These are phyloP conservation scores for Pseudoperonospora humuli DNA, from an alignment of 352 stramenopile genomes.

Conservation along the genomic window DNA sequence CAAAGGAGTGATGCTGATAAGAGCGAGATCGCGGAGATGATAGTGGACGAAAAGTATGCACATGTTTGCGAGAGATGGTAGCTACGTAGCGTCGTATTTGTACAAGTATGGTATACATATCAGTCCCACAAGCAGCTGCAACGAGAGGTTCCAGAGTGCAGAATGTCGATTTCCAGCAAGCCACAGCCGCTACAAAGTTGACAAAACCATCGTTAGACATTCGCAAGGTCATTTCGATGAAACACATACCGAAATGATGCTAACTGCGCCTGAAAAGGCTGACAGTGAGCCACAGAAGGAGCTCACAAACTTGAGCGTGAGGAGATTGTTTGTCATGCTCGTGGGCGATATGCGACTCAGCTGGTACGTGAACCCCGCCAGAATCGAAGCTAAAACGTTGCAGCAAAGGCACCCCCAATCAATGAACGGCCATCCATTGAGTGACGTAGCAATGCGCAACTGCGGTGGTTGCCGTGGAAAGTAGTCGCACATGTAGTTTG, in stretches of 20 bases:
- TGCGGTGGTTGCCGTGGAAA: constrained; percentile 14
- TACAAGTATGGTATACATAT: constrained; percentile 53
- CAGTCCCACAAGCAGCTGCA: constrained; percentile 43
- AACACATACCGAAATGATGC: constrained; percentile 36
- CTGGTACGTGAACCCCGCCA: constrained; percentile 46
- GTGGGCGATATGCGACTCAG: constrained; percentile 35
- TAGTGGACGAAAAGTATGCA: too few relatives aligned
- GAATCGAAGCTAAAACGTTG: constrained; percentile 41
- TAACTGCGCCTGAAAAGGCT: constrained; percentile 51
- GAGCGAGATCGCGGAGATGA: too few relatives aligned
- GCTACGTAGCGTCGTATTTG: constrained; percentile 37
- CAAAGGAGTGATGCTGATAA: too few relatives aligned
- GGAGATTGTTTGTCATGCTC: constrained; percentile 40
- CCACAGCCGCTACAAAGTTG: constrained; percentile 34
- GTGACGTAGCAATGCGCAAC: constrained; percentile 11
- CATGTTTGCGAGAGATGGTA: too few relatives aligned
- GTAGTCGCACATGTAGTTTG: constrained; percentile 35
- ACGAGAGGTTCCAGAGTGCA: constrained; percentile 40
- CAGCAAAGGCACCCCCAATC: constrained; percentile 57
- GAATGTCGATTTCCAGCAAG: constrained; percentile 33
- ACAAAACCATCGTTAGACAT: neutral
- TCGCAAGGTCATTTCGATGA: neutral
- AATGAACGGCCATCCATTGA: constrained; percentile 19
- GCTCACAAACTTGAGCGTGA: constrained; percentile 69
- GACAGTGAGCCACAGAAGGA: constrained; percentile 71